Base-by-base conservation (phyloP, 371 early-diverging fungal species). In the Mortierella polycephala region DNA sequence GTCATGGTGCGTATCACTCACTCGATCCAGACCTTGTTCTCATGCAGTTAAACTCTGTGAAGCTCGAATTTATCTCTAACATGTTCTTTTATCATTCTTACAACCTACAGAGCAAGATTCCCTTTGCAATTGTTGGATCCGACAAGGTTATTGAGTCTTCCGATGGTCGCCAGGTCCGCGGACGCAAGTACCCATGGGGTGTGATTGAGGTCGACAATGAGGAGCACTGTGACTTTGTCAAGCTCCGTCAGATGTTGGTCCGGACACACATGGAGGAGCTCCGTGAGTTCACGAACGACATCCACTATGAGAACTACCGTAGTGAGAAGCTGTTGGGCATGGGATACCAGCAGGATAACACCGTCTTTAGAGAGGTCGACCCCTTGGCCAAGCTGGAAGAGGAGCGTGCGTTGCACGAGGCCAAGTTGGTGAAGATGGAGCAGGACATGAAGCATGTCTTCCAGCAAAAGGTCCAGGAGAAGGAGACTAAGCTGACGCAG, bases 391-490 rank as follows among this genome's bases (percentile, higher is more conserved):
- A 95, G 87, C 85, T 96, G 81, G 99, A 97, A 75, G 96, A 96
- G 83, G 97, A 97, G 85, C 91, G 93, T 55, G 75, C 88, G n/a
- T 88, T 94, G 58, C 99, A 98, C 71, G 98, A 98, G 83, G 92
- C 90, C 73, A 96, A 96, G 87, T 88, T 98, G 86, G 88, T 92
- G 71, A 96, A 97, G 90, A 96, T 98, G 98, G 98, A 98, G 82
- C 90, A 93, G 55, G 98, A 98, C 81, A 98, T 98, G 98, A 93
- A 94, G 83, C 89, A 92, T 23, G 98, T 98, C 42, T 98, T 98
- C 93, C 95, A 96, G 81, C 96, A 96, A 75, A 98, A 98, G 90
- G 98, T 98, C 8, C 94, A 96, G 68, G 99, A 98, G 85, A 98
- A 98, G 88, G 98, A 98, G 81, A 85, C 92, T 63, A 98, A 98